A percentile compares a stretch with the other conserved stretches of the same genome.
phyloP scores from a whole-genome alignment of 306 rosid species.

The Canavalia gladiata region DNA sequence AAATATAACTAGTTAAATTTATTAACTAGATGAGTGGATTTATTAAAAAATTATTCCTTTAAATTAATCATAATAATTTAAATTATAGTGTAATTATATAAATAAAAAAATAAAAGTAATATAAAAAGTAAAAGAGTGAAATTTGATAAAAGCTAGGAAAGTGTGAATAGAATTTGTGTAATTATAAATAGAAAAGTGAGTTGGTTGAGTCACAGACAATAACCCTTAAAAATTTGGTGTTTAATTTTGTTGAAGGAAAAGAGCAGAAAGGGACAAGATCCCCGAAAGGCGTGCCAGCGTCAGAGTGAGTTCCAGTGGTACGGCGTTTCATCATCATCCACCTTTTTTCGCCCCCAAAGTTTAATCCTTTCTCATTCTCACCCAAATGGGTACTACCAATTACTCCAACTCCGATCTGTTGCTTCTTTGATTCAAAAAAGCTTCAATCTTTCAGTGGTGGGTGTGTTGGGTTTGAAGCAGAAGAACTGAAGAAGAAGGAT shows the following conservation, averaged over 20 bases:
- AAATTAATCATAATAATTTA: too few species aligned
- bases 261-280: conserved; percentile 65
- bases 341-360: background rate
- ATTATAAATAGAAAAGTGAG: too few species aligned
- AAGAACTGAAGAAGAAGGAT: conserved; percentile 49
- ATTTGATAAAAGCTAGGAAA: too few species aligned
- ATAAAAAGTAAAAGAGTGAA: too few species aligned
- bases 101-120: too few species aligned
- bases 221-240: conserved; percentile 41
- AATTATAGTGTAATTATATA: too few species aligned
- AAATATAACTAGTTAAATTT: too few species aligned
- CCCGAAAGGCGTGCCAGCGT: conserved; percentile 59
- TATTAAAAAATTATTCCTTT: too few species aligned
- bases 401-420: conserved; percentile 34
- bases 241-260: conserved; percentile 34
- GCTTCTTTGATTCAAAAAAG: conserved; percentile 6
- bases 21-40: too few species aligned
- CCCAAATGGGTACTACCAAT: conserved; percentile 37
- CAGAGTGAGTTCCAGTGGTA: conserved; percentile 46
- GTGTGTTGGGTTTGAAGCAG: conserved; percentile 26
- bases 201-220: background rate
- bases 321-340: conserved; percentile 24
- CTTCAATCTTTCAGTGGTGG: background rate
- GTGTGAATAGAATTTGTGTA: too few species aligned
- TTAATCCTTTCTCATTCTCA: background rate